Evolutionary conservation across 179 eudicot genomes (phyloP), one percentile per base, ranked within the genome.

Genomic region (Beta lomatogona): DNA sequence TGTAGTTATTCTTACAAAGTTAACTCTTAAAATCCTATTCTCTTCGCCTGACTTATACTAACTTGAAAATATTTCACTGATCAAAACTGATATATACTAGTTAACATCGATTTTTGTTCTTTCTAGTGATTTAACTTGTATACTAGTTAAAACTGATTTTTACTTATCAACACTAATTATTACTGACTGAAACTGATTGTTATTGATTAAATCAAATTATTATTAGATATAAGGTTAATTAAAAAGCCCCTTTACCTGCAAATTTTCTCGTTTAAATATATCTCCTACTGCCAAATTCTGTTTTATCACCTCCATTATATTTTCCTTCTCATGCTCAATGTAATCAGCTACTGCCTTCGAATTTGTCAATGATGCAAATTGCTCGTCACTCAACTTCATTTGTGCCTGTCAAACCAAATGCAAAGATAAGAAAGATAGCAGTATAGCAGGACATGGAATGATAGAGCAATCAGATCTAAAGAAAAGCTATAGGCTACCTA

Each of bases 211-310:
- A 36, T 36, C 41, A 36, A 3, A 36, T 36, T 2, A 36, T 36
- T 36, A 36, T 36, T 36, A 36, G 41, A 36, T 36, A 36, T 36
- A 1, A 36, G 1, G 41, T 36, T 36, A 36, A 36, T 36, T 36
- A 36, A 36, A 36, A 36, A 36, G 2, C 41, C 41, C 7, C 45
- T 48, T 31, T 87, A 95, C 98, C 98, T 89, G 87, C 80, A 95
- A 82, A 71, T 87, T 91, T 90, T 95, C 98, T 31, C 98, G 93
- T 88, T 88, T 89, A 70, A 90, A 95, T 80, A 95, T 91, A 88
- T 95, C 99, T 54, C 97, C 98, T 83, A 95, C 91, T 48, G 99
- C 98, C 72, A 95, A 78, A 86, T 92, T 93, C 84, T 95, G 98
- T 89, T 90, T 92, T 60, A 95, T 93, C 74, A 95, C 85, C 73